Evolutionary conservation across 176 grass and related monocot genomes (phyloP).

Genomic region (Oryza officinalis): DNA sequence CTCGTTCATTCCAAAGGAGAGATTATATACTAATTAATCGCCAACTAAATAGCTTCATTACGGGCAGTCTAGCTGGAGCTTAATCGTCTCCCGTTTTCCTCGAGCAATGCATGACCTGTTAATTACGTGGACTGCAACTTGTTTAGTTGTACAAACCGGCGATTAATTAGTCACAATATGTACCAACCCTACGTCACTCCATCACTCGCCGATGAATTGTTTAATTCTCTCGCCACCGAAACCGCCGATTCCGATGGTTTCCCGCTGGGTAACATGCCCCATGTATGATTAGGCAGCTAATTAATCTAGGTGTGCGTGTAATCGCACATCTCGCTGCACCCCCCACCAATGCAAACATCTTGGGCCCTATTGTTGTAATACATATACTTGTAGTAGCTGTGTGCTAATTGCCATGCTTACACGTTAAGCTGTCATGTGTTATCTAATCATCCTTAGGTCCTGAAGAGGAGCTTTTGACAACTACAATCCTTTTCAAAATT

Average conservation of each 20-base stretch:
- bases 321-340: not conserved
- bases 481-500: too few relatives aligned
- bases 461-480: too few relatives aligned
- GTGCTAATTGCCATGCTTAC: not conserved
- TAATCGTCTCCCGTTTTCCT: not conserved
- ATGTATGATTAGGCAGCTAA: not conserved
- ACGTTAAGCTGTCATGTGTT: not conserved
- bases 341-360: not conserved
- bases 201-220: not conserved
- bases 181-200: not conserved
- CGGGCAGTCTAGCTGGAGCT: constrained; percentile 40
- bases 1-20: not conserved
- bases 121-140: constrained; percentile 34
- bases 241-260: constrained; percentile 28
- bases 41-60: constrained; percentile 20
- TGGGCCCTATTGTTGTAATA: not conserved
- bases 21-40: not conserved
- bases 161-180: not conserved
- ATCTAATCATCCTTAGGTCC: not conserved
- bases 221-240: not conserved
- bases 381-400: too few relatives aligned
- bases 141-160: not conserved
- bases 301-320: not conserved
- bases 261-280: constrained; percentile 25
- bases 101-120: constrained; percentile 1